Base-by-base conservation (phyloP, 2,329 filamentous ascomycete genomes). In the Septoria petroselini region DNA sequence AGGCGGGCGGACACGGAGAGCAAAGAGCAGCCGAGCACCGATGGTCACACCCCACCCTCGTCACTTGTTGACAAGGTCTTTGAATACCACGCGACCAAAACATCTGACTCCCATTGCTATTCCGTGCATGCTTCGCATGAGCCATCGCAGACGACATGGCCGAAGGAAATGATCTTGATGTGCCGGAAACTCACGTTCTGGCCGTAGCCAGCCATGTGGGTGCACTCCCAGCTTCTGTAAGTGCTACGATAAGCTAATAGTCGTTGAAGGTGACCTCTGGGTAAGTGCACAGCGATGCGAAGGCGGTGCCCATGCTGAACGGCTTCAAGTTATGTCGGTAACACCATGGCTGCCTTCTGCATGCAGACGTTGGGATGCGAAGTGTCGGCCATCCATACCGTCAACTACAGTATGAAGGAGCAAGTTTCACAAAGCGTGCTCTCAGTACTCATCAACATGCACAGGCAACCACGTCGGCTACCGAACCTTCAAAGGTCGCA, bases 401-500 rank as follows among this genome's bases (percentile, higher is more conserved):
- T 98, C 5, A 87, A 98, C 64, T 98, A 96, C 74, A 97, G 91
- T 95, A 75, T 70, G 23, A 23, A 14, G 21, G 33, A 11, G 12
- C 3, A 19, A 11, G n/a, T 1, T 7, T n/a, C n/a, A n/a, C n/a
- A n/a, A n/a, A n/a, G n/a, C n/a, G n/a, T n/a, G n/a, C n/a, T n/a
- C n/a, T n/a, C n/a, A 9, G 11, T 9, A 27, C 23, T 27, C 5
- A 27, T 9, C 23, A 27, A 12, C 6, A 30, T 12, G 7, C 2
- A 12, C 63, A 95, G 91, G 90, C 70, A 98, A 98, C 65, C 93
- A 98, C 68, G 91, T 91, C 1, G 93, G 88, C 35, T 98, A 98
- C 71, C 79, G 81, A 51, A 89, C 93, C 71, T 85, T 89, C 73
- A 91, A 86, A 62, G 93, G 93, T 53, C 91, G 87, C 23, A 85